These are phyloP conservation scores for Suillus fuscotomentosus DNA, from an alignment of 768 basidiomycete genomes.

Conservation along the genomic window DNA sequence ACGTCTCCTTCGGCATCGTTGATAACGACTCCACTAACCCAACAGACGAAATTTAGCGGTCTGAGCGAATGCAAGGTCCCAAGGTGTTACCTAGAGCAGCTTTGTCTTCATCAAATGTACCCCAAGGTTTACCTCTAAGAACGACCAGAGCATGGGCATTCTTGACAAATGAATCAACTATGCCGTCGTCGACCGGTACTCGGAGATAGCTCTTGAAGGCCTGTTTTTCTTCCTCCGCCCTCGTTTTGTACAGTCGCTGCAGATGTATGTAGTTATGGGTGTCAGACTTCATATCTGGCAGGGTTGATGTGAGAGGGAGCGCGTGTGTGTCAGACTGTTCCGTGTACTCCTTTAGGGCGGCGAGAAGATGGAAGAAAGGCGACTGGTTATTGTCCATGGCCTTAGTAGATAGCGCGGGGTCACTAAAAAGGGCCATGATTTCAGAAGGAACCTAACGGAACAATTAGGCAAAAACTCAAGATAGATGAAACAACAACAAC, in stretches of 20 bases:
- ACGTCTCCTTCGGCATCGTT: constrained; percentile 56
- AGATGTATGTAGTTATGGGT: constrained; percentile 81
- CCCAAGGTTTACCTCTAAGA: constrained; percentile 63
- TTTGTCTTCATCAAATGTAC: constrained; percentile 49
- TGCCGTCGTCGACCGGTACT: constrained; percentile 44
- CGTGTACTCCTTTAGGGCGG: constrained; percentile 66
- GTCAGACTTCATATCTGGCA: constrained; percentile 96
- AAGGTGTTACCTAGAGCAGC: constrained; percentile 45
- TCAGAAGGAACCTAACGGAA: constrained; percentile 61
- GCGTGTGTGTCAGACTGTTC: constrained; percentile 52
- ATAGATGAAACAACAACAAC: constrained; percentile 24
- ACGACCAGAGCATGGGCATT: constrained; percentile 75
- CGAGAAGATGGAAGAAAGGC: constrained; percentile 78
- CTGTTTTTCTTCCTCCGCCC: constrained; percentile 68
- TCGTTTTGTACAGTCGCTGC: constrained; percentile 80
- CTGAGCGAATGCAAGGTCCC: neutral
- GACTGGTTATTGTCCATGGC: constrained; percentile 45
- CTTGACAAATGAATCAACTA: constrained; percentile 74
- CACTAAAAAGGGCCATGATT: constrained; percentile 59
- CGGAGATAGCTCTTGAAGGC: constrained; percentile 50
- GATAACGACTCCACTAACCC: constrained; percentile 1
- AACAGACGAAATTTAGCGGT: constrained; percentile 1
- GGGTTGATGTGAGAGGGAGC: constrained; percentile 79
- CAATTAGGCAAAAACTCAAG: neutral
- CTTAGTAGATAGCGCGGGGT: constrained; percentile 48